phyloP scores from a whole-genome alignment of 345 rosid genomes.

The Salix suchowensis region DNA sequence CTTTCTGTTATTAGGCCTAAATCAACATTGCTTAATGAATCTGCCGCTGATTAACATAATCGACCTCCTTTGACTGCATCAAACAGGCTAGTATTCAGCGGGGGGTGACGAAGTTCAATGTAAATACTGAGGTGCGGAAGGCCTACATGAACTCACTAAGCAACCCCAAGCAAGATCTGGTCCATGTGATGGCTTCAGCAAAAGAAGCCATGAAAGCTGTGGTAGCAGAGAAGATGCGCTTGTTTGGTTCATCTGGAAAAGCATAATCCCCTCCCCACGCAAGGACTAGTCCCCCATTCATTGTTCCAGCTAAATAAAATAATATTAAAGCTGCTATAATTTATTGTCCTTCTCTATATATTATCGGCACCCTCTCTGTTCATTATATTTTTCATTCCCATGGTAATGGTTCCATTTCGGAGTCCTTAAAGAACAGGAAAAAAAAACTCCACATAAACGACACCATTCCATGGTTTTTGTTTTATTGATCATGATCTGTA shows the following conservation, averaged over 20 bases:
- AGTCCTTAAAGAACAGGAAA: no score
- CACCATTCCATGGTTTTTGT: no score
- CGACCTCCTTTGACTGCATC: constrained; percentile 7
- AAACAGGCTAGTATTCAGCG: constrained; percentile 61
- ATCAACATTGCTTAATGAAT: neutral
- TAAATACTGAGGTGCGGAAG: constrained; percentile 80
- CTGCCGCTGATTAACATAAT: constrained; percentile 1
- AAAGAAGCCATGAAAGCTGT: constrained; percentile 83
- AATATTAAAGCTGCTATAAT: no score
- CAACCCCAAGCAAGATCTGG: constrained; percentile 56
- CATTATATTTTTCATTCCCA: no score
- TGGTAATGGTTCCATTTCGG: no score
- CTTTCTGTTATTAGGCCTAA: neutral
- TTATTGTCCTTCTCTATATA: no score
- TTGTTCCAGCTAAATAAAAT: no score
- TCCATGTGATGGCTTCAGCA: constrained; percentile 66
- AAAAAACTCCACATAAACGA: no score
- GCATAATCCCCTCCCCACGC: constrained; percentile 21
- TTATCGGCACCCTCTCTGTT: no score
- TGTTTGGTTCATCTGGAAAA: constrained; percentile 85
- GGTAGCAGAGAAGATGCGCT: constrained; percentile 70
- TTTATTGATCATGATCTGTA: no score
- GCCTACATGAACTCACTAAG: constrained; percentile 72
- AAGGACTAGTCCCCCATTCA: no score
- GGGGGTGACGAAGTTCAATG: constrained; percentile 87